Percentiles rank a stretch among this genome's conserved stretches.
phyloP scores from a whole-genome alignment of 2,329 filamentous ascomycete genomes.

The Cladophialophora yegresii region DNA sequence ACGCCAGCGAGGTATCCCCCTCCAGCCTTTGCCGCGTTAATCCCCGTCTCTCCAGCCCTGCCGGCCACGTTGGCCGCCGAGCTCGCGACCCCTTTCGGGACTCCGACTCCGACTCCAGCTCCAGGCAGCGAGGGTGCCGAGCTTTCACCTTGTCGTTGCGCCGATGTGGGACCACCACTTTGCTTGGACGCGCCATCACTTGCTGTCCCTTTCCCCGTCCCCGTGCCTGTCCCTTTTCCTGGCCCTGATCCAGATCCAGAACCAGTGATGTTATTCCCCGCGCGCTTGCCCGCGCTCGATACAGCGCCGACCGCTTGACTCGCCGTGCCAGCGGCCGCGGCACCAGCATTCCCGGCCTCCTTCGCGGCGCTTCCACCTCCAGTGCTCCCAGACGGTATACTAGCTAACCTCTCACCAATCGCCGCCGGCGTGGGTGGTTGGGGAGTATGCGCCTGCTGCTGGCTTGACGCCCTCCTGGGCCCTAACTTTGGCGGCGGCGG shows the following conservation, averaged over 20 bases:
- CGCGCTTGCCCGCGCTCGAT: neutral
- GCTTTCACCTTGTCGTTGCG: neutral
- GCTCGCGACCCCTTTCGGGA: neutral
- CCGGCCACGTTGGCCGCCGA: constrained; percentile 9
- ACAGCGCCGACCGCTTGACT: neutral
- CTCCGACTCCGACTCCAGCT: neutral
- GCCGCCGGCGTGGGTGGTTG: constrained; percentile 9
- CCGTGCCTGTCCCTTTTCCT: neutral
- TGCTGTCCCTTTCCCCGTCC: neutral
- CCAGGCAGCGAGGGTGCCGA: constrained; percentile 2
- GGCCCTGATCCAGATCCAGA: no score
- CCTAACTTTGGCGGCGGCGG: constrained; percentile 29
- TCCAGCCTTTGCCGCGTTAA: constrained; percentile 12
- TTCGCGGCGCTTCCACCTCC: neutral
- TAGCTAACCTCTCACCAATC: constrained; percentile 17
- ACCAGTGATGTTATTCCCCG: neutral
- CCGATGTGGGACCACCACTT: neutral
- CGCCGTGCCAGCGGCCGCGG: neutral
- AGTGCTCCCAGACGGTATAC: constrained; percentile 5
- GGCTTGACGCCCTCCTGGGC: constrained; percentile 20
- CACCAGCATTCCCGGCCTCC: neutral
- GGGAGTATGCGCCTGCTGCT: constrained; percentile 10
- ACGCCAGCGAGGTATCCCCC: constrained; percentile 16
- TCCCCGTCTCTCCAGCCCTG: constrained; percentile 10
- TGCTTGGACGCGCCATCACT: neutral